Evolutionary conservation across 2,329 filamentous ascomycete genomes (phyloP), one percentile per base, ranked within the genome.

Genomic region (Pseudogymnoascus sp.): DNA sequence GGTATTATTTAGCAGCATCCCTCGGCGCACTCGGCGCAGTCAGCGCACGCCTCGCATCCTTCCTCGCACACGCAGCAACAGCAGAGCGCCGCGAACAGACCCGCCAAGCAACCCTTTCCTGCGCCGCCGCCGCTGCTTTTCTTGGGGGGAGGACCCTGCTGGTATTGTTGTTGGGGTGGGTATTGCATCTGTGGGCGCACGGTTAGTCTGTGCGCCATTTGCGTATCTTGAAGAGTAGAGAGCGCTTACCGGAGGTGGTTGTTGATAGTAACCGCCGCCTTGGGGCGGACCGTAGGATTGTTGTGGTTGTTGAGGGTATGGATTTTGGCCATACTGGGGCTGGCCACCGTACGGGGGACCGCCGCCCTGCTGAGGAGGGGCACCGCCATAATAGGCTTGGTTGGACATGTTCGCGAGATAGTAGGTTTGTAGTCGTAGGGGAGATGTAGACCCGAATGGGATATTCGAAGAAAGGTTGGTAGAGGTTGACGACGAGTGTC

Each of bases 51-150:
- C 68, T 82, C 80, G 71, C 80, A 81, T 61, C 77, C 76, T 67
- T 81, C 77, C 68, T 81, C 80, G 66, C 77, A 78, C 62, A 80
- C 75, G 68, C 79, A 82, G 72, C 80, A 82, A 70, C 79, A 81
- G 70, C 80, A 81, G 40, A 80, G 67, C 13, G 76, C 74, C 29
- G 79, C 80, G 10, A 82, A 71, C 71, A 79, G 81, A 62, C 74
- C 77, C 65, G 76, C 73, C 47, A 81, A 71, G 66, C 79, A 81
- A 62, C 77, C 76, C 26, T 68, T 71, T 47, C 75, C 74, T 29
- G 76, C 75, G 33, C 70, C 75, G 33, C 74, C 73, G 59, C 75
- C 73, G 40, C 72, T 70, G 29, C 70, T 69, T 63, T 70, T 69
- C 53, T 70, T 72, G 21, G 73, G 77, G 61, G 74, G 75, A 14